phyloP scores from a whole-genome alignment of 495 filamentous ascomycete genomes.

The Platismatia glauca region DNA sequence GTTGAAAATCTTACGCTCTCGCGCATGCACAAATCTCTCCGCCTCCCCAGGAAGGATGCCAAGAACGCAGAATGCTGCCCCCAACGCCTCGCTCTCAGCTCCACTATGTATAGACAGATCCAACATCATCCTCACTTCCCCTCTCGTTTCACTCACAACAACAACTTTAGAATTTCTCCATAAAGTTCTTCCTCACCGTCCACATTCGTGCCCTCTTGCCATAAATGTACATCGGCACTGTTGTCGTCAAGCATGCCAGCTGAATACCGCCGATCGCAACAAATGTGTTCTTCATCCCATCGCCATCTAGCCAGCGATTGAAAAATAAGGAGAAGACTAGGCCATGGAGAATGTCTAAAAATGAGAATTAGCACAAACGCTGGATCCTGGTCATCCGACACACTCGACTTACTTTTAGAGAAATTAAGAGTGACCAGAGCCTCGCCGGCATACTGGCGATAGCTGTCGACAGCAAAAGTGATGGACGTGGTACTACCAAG shows the following conservation, averaged over 20 bases:
- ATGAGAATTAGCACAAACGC: neutral
- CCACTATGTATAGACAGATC: neutral
- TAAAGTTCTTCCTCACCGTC: constrained; percentile 80
- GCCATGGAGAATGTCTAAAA: constrained; percentile 70
- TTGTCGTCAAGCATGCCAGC: constrained; percentile 59
- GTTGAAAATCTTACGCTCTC: neutral
- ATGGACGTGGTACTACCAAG: constrained; percentile 90
- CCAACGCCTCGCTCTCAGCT: constrained; percentile 12
- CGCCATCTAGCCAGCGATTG: constrained; percentile 66
- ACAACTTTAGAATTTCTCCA: constrained; percentile 66
- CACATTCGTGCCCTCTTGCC: constrained; percentile 95
- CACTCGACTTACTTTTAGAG: constrained; percentile 58
- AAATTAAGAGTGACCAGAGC: constrained; percentile 93
- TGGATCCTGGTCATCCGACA: neutral
- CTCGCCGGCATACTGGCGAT: constrained; percentile 89
- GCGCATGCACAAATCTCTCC: neutral
- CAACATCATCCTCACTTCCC: neutral
- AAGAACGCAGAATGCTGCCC: neutral
- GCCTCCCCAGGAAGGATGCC: neutral
- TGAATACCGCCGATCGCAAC: constrained; percentile 82
- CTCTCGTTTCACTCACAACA: neutral
- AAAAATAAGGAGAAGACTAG: constrained; percentile 88
- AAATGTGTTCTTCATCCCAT: constrained; percentile 72
- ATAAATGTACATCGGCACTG: constrained; percentile 93
- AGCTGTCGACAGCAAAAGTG: constrained; percentile 89